Evolutionary conservation across 2,329 filamentous ascomycete species (phyloP).

Genomic region (Colletotrichum coccodes): DNA sequence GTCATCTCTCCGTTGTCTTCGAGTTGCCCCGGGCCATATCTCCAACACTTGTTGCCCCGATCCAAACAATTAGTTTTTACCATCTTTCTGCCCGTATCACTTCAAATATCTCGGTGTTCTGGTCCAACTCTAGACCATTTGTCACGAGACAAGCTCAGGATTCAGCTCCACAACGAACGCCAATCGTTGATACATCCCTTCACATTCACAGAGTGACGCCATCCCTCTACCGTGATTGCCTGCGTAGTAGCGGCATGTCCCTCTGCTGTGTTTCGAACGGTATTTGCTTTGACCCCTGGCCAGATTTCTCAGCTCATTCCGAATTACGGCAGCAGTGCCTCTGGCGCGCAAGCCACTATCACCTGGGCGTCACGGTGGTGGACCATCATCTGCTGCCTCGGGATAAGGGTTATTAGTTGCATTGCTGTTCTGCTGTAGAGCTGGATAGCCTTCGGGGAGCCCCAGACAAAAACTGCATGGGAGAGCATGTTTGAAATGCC

Average conservation of each 20-base stretch:
- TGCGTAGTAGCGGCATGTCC: slow-evolving; percentile 67
- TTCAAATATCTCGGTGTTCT: no score
- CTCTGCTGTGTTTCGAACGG: slow-evolving; percentile 71
- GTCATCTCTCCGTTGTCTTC: background rate
- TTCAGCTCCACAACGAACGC: background rate
- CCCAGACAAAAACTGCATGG: slow-evolving; percentile 77
- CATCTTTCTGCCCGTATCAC: background rate
- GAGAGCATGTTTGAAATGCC: slow-evolving; percentile 70
- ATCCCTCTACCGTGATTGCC: slow-evolving; percentile 63
- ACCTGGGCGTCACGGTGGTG: slow-evolving; percentile 68
- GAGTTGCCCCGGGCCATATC: background rate
- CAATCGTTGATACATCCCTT: slow-evolving; percentile 67
- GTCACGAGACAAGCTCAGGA: background rate
- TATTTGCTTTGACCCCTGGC: slow-evolving; percentile 77
- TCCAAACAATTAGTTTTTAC: background rate
- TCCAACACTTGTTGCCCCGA: no score
- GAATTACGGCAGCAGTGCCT: slow-evolving; percentile 66
- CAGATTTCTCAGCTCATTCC: slow-evolving; percentile 79
- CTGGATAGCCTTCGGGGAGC: slow-evolving; percentile 84
- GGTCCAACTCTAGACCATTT: no score
- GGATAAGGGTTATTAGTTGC: slow-evolving; percentile 72
- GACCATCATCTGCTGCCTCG: slow-evolving; percentile 71
- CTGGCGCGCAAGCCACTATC: slow-evolving; percentile 62
- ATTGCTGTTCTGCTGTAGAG: slow-evolving; percentile 73
- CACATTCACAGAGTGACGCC: slow-evolving; percentile 72